Evolutionary conservation across 129 eudicot species (phyloP).

Genomic region (Smallanthus sonchifolius): DNA sequence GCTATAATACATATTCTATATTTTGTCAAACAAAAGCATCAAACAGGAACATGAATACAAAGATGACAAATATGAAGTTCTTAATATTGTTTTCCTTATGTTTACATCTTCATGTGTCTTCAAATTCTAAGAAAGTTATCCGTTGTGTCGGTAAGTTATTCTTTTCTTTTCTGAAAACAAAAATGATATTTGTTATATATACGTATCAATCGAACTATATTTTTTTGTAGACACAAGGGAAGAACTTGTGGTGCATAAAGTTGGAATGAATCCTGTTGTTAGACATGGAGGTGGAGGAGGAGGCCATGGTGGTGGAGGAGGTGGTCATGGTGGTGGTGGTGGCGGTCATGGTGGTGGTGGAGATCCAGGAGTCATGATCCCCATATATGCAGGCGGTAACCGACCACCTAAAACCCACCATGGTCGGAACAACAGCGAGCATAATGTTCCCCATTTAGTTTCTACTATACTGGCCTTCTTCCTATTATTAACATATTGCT

Average conservation of each 20-base stretch:
- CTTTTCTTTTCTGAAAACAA: background rate
- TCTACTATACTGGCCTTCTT: slow-evolving; percentile 8
- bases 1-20: background rate
- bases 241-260: background rate
- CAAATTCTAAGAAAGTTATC: background rate
- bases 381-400: slow-evolving; percentile 21
- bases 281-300: slow-evolving; percentile 25
- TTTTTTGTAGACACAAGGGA: background rate
- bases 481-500: slow-evolving; percentile 3
- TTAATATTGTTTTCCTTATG: slow-evolving; percentile 1
- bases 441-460: slow-evolving; percentile 5
- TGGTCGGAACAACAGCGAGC: slow-evolving; percentile 1
- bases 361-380: slow-evolving; percentile 5
- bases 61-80: background rate
- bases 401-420: background rate
- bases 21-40: background rate
- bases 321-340: slow-evolving; percentile 1
- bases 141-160: slow-evolving; percentile 7
- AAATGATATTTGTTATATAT: background rate
- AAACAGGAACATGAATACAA: slow-evolving; percentile 2
- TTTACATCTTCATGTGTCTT: slow-evolving; percentile 18
- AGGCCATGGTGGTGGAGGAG: background rate
- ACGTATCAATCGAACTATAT: background rate
- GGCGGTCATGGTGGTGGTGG: background rate
- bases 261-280: background rate